A percentile compares a stretch with the other conserved stretches of the same genome.
These are phyloP conservation scores for Silene noctiflora DNA, from an alignment of 179 eudicot genomes.

Conservation along the genomic window DNA sequence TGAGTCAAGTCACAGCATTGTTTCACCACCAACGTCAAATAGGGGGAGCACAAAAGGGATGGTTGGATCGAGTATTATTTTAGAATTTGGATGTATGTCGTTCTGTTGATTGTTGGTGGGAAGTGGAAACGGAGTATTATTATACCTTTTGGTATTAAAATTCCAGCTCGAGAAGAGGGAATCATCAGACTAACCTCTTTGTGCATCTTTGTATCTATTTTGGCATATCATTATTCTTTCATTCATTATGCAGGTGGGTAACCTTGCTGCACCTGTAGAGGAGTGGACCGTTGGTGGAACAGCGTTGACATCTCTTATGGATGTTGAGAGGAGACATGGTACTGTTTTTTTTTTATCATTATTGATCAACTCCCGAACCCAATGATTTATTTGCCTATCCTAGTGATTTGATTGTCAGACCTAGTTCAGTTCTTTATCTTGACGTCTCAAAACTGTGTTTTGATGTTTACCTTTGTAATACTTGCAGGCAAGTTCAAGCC, in stretches of 20 bases:
- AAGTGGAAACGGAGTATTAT: not conserved
- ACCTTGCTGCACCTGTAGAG: slow-evolving; percentile 88
- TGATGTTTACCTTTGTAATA: not conserved
- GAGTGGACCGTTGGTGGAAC: slow-evolving; percentile 99
- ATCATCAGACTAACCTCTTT: not conserved
- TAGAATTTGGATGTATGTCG: not conserved
- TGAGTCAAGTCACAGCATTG: not conserved
- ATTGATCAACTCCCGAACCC: too few relatives aligned
- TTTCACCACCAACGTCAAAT: not conserved
- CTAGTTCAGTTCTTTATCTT: too few relatives aligned
- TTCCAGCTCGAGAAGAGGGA: not conserved
- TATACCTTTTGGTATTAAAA: not conserved
- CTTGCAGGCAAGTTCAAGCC: slow-evolving; percentile 94
- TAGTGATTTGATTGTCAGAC: too few relatives aligned
- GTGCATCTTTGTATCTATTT: not conserved
- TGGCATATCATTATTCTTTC: slow-evolving; percentile 5
- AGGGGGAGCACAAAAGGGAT: not conserved
- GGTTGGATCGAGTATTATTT: not conserved
- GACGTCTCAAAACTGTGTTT: too few relatives aligned
- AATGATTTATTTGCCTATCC: too few relatives aligned
- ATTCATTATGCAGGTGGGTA: slow-evolving; percentile 60
- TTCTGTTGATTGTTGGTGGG: not conserved
- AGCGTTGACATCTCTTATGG: slow-evolving; percentile 92
- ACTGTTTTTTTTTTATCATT: slow-evolving; percentile 9
- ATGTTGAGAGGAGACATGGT: slow-evolving; percentile 99